Percentiles rank a stretch among this genome's conserved stretches.
phyloP scores from a whole-genome alignment of 345 rosid species.

The Pistacia vera region DNA sequence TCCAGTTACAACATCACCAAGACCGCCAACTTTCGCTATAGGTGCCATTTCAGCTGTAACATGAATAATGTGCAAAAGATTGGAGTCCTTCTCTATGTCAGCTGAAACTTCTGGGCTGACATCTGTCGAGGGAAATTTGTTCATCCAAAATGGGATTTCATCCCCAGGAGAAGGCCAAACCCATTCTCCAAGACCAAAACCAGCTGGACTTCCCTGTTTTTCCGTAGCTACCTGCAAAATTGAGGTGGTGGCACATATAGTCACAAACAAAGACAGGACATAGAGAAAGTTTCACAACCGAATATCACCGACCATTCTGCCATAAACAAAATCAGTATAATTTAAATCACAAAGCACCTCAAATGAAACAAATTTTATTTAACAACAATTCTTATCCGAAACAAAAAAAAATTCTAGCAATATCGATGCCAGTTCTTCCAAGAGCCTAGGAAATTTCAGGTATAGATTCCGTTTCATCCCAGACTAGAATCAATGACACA shows the following conservation, averaged over 20 bases:
- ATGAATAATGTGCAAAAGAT: conserved; percentile 45
- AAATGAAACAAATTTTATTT: background rate
- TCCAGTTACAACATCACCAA: conserved; percentile 65
- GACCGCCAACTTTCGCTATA: conserved; percentile 69
- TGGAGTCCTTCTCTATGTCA: conserved; percentile 41
- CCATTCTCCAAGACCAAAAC: conserved; percentile 14
- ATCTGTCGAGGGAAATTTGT: conserved; percentile 43
- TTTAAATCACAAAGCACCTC: background rate
- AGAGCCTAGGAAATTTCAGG: background rate
- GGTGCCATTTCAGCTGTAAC: conserved; percentile 68
- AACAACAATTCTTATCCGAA: no score
- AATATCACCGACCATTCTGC: background rate
- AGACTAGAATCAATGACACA: background rate
- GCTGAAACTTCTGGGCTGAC: conserved; percentile 21
- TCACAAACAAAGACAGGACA: background rate
- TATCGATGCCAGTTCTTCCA: background rate
- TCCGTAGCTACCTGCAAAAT: conserved; percentile 26
- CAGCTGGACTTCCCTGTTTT: conserved; percentile 5
- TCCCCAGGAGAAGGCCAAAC: conserved; percentile 56
- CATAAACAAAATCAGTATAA: background rate
- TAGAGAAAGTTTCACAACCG: background rate
- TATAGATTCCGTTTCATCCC: background rate
- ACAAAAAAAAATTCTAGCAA: background rate
- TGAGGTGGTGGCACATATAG: background rate
- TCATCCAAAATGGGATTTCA: conserved; percentile 57